Percentiles rank a stretch among this genome's conserved stretches.
phyloP scores from a whole-genome alignment of 2,329 filamentous ascomycete species.

The Tympanopsis confertula region DNA sequence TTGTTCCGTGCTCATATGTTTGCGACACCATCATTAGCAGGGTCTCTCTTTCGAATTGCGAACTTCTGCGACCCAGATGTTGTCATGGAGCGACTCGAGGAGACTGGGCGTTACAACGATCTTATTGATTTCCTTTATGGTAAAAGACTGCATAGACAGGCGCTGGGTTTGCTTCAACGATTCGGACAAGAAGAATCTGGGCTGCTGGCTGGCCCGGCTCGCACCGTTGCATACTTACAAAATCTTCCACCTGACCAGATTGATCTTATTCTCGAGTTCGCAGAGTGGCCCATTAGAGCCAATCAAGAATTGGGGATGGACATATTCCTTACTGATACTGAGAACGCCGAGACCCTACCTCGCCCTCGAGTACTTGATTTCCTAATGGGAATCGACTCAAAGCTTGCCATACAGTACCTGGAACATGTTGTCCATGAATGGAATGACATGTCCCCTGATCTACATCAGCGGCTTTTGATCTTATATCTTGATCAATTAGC shows the following conservation, averaged over 20 bases:
- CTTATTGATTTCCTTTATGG: conserved; percentile 57
- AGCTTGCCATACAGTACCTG: conserved; percentile 44
- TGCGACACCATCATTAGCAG: conserved; percentile 46
- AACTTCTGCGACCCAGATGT: conserved; percentile 59
- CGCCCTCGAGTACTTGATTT: conserved; percentile 45
- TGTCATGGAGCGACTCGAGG: conserved; percentile 51
- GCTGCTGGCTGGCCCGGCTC: conserved; percentile 43
- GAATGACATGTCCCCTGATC: conserved; percentile 43
- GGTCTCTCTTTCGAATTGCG: conserved; percentile 51
- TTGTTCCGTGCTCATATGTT: conserved; percentile 58
- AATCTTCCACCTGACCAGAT: conserved; percentile 49
- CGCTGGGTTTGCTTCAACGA: conserved; percentile 46
- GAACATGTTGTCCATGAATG: conserved; percentile 54
- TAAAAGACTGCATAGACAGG: conserved; percentile 51
- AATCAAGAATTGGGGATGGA: conserved; percentile 49
- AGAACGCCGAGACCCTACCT: conserved; percentile 51
- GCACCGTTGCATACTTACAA: conserved; percentile 50
- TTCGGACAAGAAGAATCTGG: conserved; percentile 37
- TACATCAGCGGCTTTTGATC: conserved; percentile 46
- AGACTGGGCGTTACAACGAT: conserved; percentile 51
- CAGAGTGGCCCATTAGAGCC: conserved; percentile 44
- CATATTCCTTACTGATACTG: conserved; percentile 51
- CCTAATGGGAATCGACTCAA: conserved; percentile 35
- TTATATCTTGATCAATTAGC: conserved; percentile 40
- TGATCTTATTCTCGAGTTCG: conserved; percentile 54